Evolutionary conservation across 169 alveolate species (phyloP).

Genomic region (Plasmodium reichenowi): DNA sequence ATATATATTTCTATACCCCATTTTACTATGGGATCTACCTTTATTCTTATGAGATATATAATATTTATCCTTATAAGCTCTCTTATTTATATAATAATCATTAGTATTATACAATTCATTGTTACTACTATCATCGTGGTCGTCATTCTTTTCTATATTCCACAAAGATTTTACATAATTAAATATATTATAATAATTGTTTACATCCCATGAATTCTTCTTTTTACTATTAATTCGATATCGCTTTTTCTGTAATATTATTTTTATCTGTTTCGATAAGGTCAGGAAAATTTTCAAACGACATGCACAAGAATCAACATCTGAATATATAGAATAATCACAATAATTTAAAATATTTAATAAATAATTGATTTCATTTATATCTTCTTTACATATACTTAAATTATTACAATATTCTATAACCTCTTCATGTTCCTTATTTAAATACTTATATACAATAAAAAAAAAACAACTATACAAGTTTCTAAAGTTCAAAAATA

Average conservation of each 20-base stretch:
- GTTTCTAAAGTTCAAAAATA: constrained; percentile 56
- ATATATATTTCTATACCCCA: background rate
- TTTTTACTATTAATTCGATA: constrained; percentile 26
- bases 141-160: constrained; percentile 67
- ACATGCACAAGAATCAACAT: constrained; percentile 77
- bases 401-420: constrained; percentile 71
- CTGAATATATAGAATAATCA: constrained; percentile 54
- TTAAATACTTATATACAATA: constrained; percentile 68
- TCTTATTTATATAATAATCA: background rate
- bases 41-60: too few relatives aligned
- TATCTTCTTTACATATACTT: constrained; percentile 71
- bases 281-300: constrained; percentile 68
- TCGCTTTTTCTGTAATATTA: constrained; percentile 38
- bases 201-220: constrained; percentile 17
- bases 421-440: constrained; percentile 71
- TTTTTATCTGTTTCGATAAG: constrained; percentile 59
- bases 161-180: constrained; percentile 71
- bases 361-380: constrained; percentile 69
- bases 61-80: too few relatives aligned
- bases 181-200: constrained; percentile 69
- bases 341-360: constrained; percentile 72
- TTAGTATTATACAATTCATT: constrained; percentile 15
- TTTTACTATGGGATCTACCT: too few relatives aligned
- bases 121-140: constrained; percentile 25
- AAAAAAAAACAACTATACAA: constrained; percentile 74